Conservation (phyloP, 345 rosid species). For the Gossypium anomalum region DNA sequence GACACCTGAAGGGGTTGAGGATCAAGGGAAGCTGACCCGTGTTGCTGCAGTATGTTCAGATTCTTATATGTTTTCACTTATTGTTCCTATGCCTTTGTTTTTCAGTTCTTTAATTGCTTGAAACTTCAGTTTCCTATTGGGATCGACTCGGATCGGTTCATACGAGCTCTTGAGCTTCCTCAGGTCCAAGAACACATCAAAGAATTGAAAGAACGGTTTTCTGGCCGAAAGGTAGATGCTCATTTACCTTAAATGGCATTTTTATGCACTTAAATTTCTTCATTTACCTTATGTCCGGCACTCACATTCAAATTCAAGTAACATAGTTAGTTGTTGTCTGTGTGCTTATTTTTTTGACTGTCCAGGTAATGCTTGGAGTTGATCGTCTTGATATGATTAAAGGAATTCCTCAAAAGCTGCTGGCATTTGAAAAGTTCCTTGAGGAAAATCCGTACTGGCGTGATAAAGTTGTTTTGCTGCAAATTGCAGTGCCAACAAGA, state of each 20-base stretch:
- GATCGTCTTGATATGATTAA: constrained; percentile 99
- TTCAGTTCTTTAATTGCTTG: constrained; percentile 20
- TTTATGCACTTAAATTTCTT: not conserved
- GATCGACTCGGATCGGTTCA: constrained; percentile 88
- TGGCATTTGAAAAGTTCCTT: constrained; percentile 96
- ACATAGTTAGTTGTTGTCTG: constrained; percentile 1
- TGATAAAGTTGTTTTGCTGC: constrained; percentile 91
- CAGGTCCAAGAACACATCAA: constrained; percentile 69
- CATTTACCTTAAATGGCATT: not conserved
- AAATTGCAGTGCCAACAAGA: constrained; percentile 99
- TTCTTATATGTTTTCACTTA: constrained; percentile 18
- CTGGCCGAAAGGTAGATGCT: constrained; percentile 80
- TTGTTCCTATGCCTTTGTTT: constrained; percentile 16
- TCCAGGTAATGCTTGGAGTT: constrained; percentile 95
- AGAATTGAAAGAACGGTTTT: constrained; percentile 83
- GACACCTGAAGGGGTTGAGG: constrained; percentile 98
- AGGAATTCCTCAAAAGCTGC: constrained; percentile 98
- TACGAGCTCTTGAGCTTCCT: constrained; percentile 64
- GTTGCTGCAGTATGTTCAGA: constrained; percentile 84
- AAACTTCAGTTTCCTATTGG: constrained; percentile 87
- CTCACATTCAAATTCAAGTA: not conserved
- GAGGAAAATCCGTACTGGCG: constrained; percentile 95
- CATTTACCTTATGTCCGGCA: not conserved
- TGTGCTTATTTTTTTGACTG: not conserved
- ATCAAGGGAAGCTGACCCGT: constrained; percentile 93